These are phyloP conservation scores for Penicillium ochrochloron DNA, from an alignment of 495 filamentous ascomycete genomes.

Conservation along the genomic window DNA sequence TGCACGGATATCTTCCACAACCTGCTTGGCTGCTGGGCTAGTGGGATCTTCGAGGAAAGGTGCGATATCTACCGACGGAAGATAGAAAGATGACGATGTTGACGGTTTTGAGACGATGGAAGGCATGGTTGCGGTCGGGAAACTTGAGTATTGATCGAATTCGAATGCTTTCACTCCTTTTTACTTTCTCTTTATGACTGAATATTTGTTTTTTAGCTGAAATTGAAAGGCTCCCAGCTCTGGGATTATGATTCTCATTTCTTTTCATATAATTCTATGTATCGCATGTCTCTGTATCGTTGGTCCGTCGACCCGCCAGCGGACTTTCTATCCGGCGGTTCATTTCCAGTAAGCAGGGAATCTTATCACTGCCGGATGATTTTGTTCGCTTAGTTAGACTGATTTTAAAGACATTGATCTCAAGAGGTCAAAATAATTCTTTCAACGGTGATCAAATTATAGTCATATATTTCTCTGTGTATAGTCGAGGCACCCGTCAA, in stretches of 20 bases:
- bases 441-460: too few species aligned
- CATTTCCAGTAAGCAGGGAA: constrained; percentile 2
- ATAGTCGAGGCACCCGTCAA: too few species aligned
- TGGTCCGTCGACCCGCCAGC: not conserved
- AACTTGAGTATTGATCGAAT: not conserved
- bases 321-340: constrained; percentile 11
- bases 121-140: constrained; percentile 3
- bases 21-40: constrained; percentile 23
- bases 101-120: not conserved
- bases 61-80: constrained; percentile 14
- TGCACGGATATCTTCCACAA: constrained; percentile 29
- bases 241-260: not conserved
- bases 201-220: not conserved
- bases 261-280: too few species aligned
- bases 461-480: too few species aligned
- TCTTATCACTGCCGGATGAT: not conserved
- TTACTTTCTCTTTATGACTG: not conserved
- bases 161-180: not conserved
- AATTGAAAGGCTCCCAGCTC: not conserved
- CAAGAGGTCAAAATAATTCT: too few species aligned
- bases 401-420: not conserved
- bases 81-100: constrained; percentile 10
- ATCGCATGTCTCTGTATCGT: not conserved
- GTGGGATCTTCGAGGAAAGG: constrained; percentile 36
- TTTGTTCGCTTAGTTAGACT: not conserved